These are phyloP conservation scores for Gnaphalium uliginosum DNA, from an alignment of 129 eudicot species.

Conservation along the genomic window DNA sequence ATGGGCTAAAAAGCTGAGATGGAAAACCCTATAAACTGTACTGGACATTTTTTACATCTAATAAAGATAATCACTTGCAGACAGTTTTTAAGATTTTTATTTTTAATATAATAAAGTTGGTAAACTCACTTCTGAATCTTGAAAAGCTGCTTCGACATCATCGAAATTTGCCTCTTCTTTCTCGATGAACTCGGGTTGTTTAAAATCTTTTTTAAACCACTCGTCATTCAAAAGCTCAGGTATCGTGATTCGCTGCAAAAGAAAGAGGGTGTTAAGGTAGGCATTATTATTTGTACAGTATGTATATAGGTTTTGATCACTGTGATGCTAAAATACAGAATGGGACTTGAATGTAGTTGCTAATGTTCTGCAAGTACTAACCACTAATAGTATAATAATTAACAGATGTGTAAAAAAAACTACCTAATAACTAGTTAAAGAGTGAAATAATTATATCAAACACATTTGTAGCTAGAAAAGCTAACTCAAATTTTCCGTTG, in stretches of 20 bases:
- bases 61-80: neutral
- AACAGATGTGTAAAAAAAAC: neutral
- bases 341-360: neutral
- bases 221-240: constrained; percentile 82
- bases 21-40: neutral
- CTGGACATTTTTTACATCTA: constrained; percentile 10
- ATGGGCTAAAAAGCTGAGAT: neutral
- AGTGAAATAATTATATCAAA: constrained; percentile 1
- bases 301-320: neutral
- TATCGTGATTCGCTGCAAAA: constrained; percentile 78
- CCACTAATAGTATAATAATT: neutral
- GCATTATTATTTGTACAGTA: constrained; percentile 7
- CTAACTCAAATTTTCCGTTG: neutral
- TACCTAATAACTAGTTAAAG: constrained; percentile 3
- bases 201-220: constrained; percentile 87
- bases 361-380: neutral
- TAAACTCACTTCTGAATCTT: constrained; percentile 75
- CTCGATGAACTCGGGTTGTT: constrained; percentile 76
- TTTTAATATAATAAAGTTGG: constrained; percentile 13
- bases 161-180: constrained; percentile 80
- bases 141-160: constrained; percentile 96
- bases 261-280: constrained; percentile 16
- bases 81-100: constrained; percentile 8
- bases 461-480: constrained; percentile 1
- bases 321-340: neutral